Conservation (phyloP, 768 basidiomycete genomes). For the Leccinum boreale region DNA sequence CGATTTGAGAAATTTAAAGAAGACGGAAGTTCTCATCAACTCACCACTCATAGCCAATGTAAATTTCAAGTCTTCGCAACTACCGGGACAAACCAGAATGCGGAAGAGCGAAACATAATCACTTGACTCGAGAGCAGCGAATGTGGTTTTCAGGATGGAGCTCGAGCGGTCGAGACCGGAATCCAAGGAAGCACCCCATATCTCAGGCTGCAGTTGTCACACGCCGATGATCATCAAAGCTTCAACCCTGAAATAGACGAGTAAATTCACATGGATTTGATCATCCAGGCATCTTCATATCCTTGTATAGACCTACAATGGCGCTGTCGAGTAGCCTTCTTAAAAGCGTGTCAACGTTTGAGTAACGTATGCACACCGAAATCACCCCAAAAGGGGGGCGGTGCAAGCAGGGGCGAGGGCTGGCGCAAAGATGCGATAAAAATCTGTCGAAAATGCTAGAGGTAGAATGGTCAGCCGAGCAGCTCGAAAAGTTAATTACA, state of each 20-base stretch:
- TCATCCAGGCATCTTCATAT: background rate
- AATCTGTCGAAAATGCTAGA: background rate
- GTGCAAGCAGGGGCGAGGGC: background rate
- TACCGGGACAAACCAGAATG: background rate
- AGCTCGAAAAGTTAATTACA: background rate
- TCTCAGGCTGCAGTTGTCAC: background rate
- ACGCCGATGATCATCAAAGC: constrained; percentile 1
- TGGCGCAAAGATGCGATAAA: background rate
- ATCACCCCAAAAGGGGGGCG: background rate
- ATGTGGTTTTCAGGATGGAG: background rate
- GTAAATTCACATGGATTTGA: background rate
- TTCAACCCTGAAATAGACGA: constrained; percentile 8
- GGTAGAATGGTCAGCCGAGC: background rate
- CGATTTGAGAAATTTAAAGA: constrained; percentile 1
- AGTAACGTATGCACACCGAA: background rate
- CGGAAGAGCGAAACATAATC: background rate
- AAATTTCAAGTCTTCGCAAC: background rate
- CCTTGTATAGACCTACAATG: background rate
- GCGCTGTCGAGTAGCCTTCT: background rate
- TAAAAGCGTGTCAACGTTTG: background rate
- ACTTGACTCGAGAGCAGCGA: background rate
- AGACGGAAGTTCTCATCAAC: background rate
- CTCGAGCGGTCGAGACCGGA: constrained; percentile 8
- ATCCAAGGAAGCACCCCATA: background rate
- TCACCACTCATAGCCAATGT: background rate